phyloP scores from a whole-genome alignment of 2,329 filamentous ascomycete genomes.

The Pestalotiopsis sp. region DNA sequence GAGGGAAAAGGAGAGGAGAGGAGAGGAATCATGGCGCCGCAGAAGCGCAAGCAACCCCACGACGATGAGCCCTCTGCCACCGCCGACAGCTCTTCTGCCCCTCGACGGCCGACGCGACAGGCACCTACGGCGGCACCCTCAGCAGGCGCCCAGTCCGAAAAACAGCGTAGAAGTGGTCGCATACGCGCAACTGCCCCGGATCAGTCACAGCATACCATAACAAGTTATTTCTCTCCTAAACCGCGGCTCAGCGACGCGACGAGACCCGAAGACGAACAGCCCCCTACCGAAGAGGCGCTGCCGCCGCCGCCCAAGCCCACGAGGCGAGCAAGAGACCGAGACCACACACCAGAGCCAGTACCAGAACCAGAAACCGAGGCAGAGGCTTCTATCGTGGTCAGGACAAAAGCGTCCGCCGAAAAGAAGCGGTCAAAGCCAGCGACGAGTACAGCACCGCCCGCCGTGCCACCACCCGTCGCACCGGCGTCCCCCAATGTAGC shows the following conservation, averaged over 20 bases:
- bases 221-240: constrained; percentile 10
- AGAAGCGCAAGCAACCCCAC: constrained; percentile 33
- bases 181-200: constrained; percentile 22
- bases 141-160: constrained; percentile 19
- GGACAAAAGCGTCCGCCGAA: not conserved
- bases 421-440: constrained; percentile 5
- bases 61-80: constrained; percentile 15
- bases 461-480: constrained; percentile 3
- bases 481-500: constrained; percentile 5
- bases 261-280: constrained; percentile 13
- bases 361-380: not conserved
- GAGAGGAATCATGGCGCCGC: constrained; percentile 28
- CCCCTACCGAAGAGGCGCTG: not conserved
- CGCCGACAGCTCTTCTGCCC: constrained; percentile 12
- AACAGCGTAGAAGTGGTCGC: constrained; percentile 30
- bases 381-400: not conserved
- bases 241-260: constrained; percentile 20
- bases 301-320: constrained; percentile 15
- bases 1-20: too few relatives aligned
- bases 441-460: not conserved
- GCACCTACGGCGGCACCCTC: not conserved
- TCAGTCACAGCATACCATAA: constrained; percentile 4
- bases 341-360: not conserved
- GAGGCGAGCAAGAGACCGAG: constrained; percentile 19
- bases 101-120: constrained; percentile 31